Base-by-base conservation (phyloP, 1,139 yeast species). In the Yamadazyma siamensis region DNA sequence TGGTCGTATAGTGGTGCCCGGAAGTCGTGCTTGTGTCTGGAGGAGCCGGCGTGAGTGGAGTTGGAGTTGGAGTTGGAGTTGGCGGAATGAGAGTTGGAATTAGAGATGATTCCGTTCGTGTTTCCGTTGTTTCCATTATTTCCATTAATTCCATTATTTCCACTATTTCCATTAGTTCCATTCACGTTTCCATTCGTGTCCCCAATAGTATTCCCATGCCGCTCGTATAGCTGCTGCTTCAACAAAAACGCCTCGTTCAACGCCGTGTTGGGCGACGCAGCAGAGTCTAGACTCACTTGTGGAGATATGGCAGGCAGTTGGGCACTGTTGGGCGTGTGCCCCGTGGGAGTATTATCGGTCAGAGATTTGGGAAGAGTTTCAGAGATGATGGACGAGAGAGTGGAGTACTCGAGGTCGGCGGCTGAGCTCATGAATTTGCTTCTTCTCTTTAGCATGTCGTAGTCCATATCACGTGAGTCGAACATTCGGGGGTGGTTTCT, bases 401-500 rank as follows among this genome's bases (percentile, higher is more conserved):
- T 79, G 4, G 86, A 71, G 48, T 86, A 85, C 47, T 87, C 96
- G 40, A 80, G 63, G 47, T 83, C 85, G 0, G 91, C 89, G 0
- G 95, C 91, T 11, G 79, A 64, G 1, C 94, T 81, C 38, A 83
- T 59, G 49, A 86, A 80, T 33, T 65, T 67, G 7, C 65, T 59
- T 26, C 64, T 43, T 35, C 48, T 46, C 19, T 34, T 23, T 9
- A 19, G 12, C 13, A 20, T 19, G 20, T 23, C 26, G 23, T 21
- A 21, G n/a, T n/a, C n/a, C n/a, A n/a, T n/a, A n/a, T n/a, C n/a
- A n/a, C n/a, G n/a, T n/a, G n/a, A n/a, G n/a, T n/a, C n/a, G n/a
- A n/a, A n/a, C n/a, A n/a, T n/a, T n/a, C n/a, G n/a, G n/a, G n/a
- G n/a, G n/a, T n/a, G n/a, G 10, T 7, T 8, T 10, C 7, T 10